Evolutionary conservation across 345 rosid species (phyloP).

Genomic region (Aquilaria yunnanensis): DNA sequence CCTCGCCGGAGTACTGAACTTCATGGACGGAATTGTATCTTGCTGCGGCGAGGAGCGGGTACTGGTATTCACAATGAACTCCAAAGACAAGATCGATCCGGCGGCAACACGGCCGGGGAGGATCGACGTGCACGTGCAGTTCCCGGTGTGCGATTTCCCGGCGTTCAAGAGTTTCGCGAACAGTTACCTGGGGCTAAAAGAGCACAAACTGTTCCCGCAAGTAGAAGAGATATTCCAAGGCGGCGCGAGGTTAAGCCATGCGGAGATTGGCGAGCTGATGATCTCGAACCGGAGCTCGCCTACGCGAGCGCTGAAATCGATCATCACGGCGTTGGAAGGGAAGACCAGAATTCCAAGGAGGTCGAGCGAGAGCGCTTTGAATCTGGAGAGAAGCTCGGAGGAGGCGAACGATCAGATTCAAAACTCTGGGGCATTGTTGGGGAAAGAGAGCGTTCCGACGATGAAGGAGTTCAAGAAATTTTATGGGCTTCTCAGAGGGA

Average conservation of each 20-base stretch:
- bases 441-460: slow-evolving; percentile 8
- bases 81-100: slow-evolving; percentile 30
- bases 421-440: not conserved
- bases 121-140: slow-evolving; percentile 47
- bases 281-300: slow-evolving; percentile 44
- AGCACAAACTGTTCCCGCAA: slow-evolving; percentile 39
- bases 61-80: slow-evolving; percentile 56
- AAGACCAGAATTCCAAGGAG: not conserved
- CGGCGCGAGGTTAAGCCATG: slow-evolving; percentile 40
- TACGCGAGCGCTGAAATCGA: slow-evolving; percentile 40
- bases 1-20: slow-evolving; percentile 37
- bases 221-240: slow-evolving; percentile 39
- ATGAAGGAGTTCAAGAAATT: slow-evolving; percentile 20
- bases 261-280: slow-evolving; percentile 48
- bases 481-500: slow-evolving; percentile 19
- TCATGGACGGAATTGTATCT: slow-evolving; percentile 65
- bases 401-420: slow-evolving; percentile 1
- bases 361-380: not conserved
- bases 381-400: not conserved
- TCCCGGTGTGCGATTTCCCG: slow-evolving; percentile 40
- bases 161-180: slow-evolving; percentile 35
- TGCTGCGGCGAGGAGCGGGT: slow-evolving; percentile 52
- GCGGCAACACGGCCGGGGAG: slow-evolving; percentile 54
- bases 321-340: slow-evolving; percentile 34
- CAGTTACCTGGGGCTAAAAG: slow-evolving; percentile 43